These are phyloP conservation scores for Mycena galericulata DNA, from an alignment of 768 basidiomycete genomes.

Conservation along the genomic window DNA sequence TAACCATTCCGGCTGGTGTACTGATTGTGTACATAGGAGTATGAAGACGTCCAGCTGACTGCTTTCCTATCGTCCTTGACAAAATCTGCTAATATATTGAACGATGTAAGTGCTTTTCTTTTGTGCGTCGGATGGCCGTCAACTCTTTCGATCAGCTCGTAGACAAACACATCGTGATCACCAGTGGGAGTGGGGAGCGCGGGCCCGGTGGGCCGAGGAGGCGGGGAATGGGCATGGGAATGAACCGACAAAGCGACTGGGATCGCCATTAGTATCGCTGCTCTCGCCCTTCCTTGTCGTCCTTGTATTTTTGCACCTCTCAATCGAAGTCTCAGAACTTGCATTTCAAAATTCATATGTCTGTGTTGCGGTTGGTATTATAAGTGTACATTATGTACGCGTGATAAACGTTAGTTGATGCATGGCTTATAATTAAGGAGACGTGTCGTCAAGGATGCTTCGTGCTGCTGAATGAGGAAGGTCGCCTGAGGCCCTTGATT, in stretches of 20 bases:
- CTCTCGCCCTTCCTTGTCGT: background rate
- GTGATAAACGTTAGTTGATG: slow-evolving; percentile 1
- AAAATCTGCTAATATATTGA: slow-evolving; percentile 87
- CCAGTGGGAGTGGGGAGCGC: slow-evolving; percentile 66
- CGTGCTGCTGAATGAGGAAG: no score
- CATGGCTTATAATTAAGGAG: no score
- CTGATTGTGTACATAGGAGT: slow-evolving; percentile 72
- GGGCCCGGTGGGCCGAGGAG: slow-evolving; percentile 60
- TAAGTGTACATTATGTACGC: slow-evolving; percentile 13
- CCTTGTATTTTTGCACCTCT: slow-evolving; percentile 22
- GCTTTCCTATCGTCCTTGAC: slow-evolving; percentile 90
- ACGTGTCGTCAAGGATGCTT: no score
- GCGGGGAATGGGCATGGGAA: slow-evolving; percentile 62
- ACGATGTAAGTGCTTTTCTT: slow-evolving; percentile 73
- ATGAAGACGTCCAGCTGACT: slow-evolving; percentile 94
- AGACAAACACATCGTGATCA: slow-evolving; percentile 80
- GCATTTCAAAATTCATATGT: background rate
- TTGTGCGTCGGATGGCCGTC: slow-evolving; percentile 13
- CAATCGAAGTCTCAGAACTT: no score
- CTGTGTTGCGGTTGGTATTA: no score
- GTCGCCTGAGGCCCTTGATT: slow-evolving; percentile 32
- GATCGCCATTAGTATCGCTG: slow-evolving; percentile 52
- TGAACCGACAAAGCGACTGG: slow-evolving; percentile 63
- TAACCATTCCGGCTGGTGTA: background rate
- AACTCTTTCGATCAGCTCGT: slow-evolving; percentile 63